Evolutionary conservation across 139 green algal genomes (phyloP), one percentile per base, ranked within the genome.

Genomic region (Tetraselmis chui): DNA sequence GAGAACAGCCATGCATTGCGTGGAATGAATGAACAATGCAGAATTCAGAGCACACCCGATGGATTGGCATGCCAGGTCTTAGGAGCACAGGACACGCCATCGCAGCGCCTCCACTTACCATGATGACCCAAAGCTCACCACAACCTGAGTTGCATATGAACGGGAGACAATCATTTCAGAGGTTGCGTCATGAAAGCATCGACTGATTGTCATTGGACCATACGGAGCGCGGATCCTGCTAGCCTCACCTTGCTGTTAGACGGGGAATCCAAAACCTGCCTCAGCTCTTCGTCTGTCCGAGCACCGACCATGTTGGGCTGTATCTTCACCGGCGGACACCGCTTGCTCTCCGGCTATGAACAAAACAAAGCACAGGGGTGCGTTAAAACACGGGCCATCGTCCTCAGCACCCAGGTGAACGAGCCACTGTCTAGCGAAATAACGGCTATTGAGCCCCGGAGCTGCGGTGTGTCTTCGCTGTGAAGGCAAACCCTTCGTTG

Each of bases 101-200:
- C 45, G 45, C 5, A 18, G 11, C 5, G 18, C 11, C 45, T 5
- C 45, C 18, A 18, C 45, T 5, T 67, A 67, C 87, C 87, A 90
- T n/a, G 85, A 87, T 0, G 82, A 87, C 0, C 87, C 87, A 85
- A 84, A 90, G 45, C 89, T 90, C 28, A 90, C 80, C 26, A 89
- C n/a, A 25, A 81, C 85, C 85, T 89, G 83, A 30, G 24, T 1
- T 5, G 45, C 24, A 29, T 25, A 30, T 1, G 23, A 18, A n/a
- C 30, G 45, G 45, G 11, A 67, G 18, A 67, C 45, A 67, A 5
- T 67, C 45, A 25, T 67, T 18, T 67, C 45, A 67, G 11, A 67
- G 18, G 45, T n/a, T n/a, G n/a, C n/a, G n/a, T n/a, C n/a, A n/a
- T n/a, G n/a, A n/a, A n/a, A n/a, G n/a, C n/a, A n/a, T n/a, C n/a